phyloP scores from a whole-genome alignment of 2,329 filamentous ascomycete species.

The Fusarium heterosporum region DNA sequence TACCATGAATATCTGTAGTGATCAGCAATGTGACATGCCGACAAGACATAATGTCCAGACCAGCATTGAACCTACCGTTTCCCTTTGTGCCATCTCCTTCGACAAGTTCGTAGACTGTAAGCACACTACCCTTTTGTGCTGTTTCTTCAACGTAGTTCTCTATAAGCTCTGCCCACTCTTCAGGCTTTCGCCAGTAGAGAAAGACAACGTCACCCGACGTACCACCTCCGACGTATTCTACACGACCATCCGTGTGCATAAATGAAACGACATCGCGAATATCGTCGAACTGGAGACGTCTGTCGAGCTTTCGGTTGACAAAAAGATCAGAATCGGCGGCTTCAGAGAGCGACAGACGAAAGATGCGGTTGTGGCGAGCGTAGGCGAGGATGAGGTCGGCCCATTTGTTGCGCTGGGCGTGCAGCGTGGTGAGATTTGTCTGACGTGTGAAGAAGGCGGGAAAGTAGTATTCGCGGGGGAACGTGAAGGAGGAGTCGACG shows the following conservation, averaged over 20 bases:
- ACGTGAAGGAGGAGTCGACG: slow-evolving; percentile 58
- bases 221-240: slow-evolving; percentile 70
- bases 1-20: slow-evolving; percentile 80
- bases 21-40: slow-evolving; percentile 16
- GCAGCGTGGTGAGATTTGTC: slow-evolving; percentile 77
- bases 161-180: slow-evolving; percentile 88
- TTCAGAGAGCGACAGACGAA: slow-evolving; percentile 74
- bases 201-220: slow-evolving; percentile 66
- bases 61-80: slow-evolving; percentile 64
- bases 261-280: slow-evolving; percentile 69
- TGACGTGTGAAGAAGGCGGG: slow-evolving; percentile 89
- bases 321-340: slow-evolving; percentile 68
- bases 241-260: slow-evolving; percentile 69
- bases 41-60: not conserved
- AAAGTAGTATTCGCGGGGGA: slow-evolving; percentile 77
- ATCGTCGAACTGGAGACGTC: slow-evolving; percentile 63
- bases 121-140: slow-evolving; percentile 86
- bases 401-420: slow-evolving; percentile 87
- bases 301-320: slow-evolving; percentile 65
- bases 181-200: slow-evolving; percentile 86
- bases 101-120: slow-evolving; percentile 92
- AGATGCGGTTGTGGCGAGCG: slow-evolving; percentile 81
- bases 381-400: slow-evolving; percentile 85
- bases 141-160: slow-evolving; percentile 88
- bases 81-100: slow-evolving; percentile 84